Base-by-base conservation (phyloP, 495 filamentous ascomycete genomes). In the Trichoderma erinaceum region DNA sequence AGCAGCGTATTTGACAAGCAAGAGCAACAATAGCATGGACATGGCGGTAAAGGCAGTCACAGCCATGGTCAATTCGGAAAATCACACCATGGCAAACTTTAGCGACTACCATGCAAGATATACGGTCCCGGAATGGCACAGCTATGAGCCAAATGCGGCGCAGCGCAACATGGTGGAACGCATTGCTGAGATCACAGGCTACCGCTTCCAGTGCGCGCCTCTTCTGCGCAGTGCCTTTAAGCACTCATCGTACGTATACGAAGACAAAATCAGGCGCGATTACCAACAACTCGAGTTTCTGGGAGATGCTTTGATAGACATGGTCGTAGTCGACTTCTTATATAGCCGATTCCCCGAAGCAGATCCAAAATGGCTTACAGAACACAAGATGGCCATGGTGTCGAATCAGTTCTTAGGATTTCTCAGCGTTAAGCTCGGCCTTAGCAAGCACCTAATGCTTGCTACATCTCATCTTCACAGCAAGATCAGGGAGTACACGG, bases 371-470 rank as follows among this genome's bases (percentile, higher is more conserved):
- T 99, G 95, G 95, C 84, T 99, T 41, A 99, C 95, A 1, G 95
- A 99, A 78, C 96, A 99, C 80, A 99, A 97, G 84, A 97, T 96
- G 92, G 93, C 96, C 12, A 97, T 99, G 93, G 94, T 95, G 2
- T 96, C 93, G 16, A 99, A 99, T 80, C 93, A 93, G 69, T 99
- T 97, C 73, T 81, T 97, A 0, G 93, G 91, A 15, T 90, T 90
- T 25, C 75, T 98, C 8, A 88, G 89, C 69, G 91, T 93, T 15
- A 82, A 84, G 32, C 82, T 98, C 0, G 87, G 84, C 2, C 89
- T 97, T 48, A 89, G 97, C 72, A 85, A 78, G 50, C 88, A 93
- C 74, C 79, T 98, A 23, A 81, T 87, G 29, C 81, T 86, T 63
- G 87, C 87, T 73, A 84, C 85, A 35, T 73, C 78, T 2, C 72